Percentiles rank a stretch among this genome's conserved stretches.
These are phyloP conservation scores for Mycogone perniciosa DNA, from an alignment of 2,329 filamentous ascomycete genomes.

Conservation along the genomic window DNA sequence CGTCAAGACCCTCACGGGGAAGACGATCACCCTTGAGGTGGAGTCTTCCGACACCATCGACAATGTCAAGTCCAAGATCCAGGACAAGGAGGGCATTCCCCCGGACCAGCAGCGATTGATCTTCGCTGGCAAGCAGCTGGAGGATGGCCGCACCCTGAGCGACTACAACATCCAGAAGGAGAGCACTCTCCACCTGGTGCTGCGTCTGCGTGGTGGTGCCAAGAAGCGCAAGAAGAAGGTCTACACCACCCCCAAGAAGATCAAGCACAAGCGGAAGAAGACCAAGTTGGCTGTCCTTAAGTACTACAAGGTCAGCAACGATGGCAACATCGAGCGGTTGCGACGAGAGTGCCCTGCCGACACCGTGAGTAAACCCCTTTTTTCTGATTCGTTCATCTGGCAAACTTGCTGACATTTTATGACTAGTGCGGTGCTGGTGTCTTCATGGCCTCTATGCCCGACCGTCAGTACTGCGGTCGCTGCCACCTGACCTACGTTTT, in stretches of 20 bases:
- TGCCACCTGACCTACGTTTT: conserved; percentile 71
- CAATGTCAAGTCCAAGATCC: conserved; percentile 98
- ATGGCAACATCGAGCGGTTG: conserved; percentile 99
- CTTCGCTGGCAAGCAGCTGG: conserved; percentile 99
- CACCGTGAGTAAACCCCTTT: conserved; percentile 55
- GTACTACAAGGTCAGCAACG: conserved; percentile 99
- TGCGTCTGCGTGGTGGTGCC: conserved; percentile 94
- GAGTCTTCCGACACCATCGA: conserved; percentile 99
- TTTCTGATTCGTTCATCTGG: background rate
- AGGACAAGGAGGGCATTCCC: conserved; percentile 99
- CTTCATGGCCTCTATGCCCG: conserved; percentile 99
- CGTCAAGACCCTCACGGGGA: conserved; percentile 89
- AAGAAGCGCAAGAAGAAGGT: conserved; percentile 99
- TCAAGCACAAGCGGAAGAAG: conserved; percentile 99
- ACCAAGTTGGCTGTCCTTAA: conserved; percentile 99
- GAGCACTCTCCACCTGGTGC: conserved; percentile 94
- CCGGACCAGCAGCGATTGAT: conserved; percentile 99
- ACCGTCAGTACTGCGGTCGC: conserved; percentile 91
- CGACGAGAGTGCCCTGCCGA: conserved; percentile 94
- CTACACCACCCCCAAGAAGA: conserved; percentile 99
- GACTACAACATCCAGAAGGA: conserved; percentile 99
- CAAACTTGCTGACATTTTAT: background rate
- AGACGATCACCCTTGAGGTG: conserved; percentile 99
- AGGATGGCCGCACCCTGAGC: conserved; percentile 96
- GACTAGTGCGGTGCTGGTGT: conserved; percentile 94